A percentile compares a stretch with the other conserved stretches of the same genome.
These are phyloP conservation scores for Septoria linicola DNA, from an alignment of 2,329 filamentous ascomycete species.

Conservation along the genomic window DNA sequence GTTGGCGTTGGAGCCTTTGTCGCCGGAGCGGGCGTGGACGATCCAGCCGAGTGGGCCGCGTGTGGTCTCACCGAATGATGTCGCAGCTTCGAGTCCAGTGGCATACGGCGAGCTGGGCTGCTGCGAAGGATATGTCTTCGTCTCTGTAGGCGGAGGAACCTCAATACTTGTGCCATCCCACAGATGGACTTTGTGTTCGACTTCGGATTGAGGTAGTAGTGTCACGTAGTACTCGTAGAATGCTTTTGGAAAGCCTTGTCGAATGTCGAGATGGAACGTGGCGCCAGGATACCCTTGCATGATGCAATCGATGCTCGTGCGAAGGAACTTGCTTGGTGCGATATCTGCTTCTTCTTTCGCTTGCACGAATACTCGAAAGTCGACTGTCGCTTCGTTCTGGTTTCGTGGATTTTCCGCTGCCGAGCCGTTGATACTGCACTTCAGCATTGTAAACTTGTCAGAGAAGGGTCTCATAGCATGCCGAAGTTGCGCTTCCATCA, in stretches of 20 bases:
- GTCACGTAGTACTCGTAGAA: conserved; percentile 47
- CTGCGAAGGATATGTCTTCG: conserved; percentile 36
- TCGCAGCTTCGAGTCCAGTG: neutral
- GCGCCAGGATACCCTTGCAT: conserved; percentile 39
- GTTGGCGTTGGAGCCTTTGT: conserved; percentile 39
- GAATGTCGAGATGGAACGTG: conserved; percentile 34
- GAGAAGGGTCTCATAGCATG: conserved; percentile 40
- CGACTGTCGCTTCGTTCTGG: conserved; percentile 51
- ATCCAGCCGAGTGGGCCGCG: conserved; percentile 42
- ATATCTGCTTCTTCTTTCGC: conserved; percentile 32
- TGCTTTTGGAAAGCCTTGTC: conserved; percentile 45
- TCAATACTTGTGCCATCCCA: conserved; percentile 35
- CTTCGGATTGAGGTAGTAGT: conserved; percentile 33
- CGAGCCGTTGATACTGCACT: conserved; percentile 44
- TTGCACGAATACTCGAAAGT: conserved; percentile 45
- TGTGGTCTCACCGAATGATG: conserved; percentile 39
- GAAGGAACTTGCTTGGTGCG: conserved; percentile 33
- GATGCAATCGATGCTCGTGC: conserved; percentile 48
- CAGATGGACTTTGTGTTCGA: conserved; percentile 33
- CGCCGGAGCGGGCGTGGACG: conserved; percentile 37
- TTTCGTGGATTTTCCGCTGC: conserved; percentile 46
- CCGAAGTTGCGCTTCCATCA: conserved; percentile 48
- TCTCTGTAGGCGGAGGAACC: conserved; percentile 37
- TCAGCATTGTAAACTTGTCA: conserved; percentile 39
- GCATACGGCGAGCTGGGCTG: conserved; percentile 38